Evolutionary conservation across 345 rosid species (phyloP), one percentile per base, ranked within the genome.

Genomic region (Xanthoceras sorbifolium): DNA sequence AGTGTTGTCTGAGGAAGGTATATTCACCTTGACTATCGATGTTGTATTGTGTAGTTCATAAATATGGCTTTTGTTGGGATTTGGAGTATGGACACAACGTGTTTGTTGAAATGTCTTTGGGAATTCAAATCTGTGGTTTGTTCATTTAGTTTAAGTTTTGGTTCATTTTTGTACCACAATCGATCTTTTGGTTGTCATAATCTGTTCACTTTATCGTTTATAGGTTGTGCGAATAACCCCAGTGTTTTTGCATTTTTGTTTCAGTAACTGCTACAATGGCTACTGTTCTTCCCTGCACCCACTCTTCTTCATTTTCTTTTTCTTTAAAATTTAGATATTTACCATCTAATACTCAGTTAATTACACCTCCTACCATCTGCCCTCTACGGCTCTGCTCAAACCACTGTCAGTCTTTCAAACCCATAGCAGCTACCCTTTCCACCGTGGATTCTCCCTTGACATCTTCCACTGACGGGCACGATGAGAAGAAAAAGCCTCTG

Each of bases 401-500:
- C 48, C 54, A 63, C 34, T 62, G 12, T 60, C 57, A 66, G 26
- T 52, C 48, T 75, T n/a, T 70, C 25, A 69, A 59, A 42, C 55
- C 69, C 48, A 44, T 73, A 32, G 60, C 52, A 61, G 79, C 84
- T 42, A 31, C 81, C 61, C 78, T 82, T n/a, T 80, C 85, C 64
- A 75, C 85, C 2, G 69, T 79, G 8, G 80, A 69, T 4, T 73
- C 80, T 31, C 70, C 87, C 15, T 80, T 65, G 68, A 70, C 81
- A 46, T 65, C 82, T 72, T 54, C 66, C 63, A 63, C 75, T 28
- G 76, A 72, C 17, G 81, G 84, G 6, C 67, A 77, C 60, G 70
- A 67, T 40, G 67, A 29, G 64, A 82, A 80, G 29, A 85, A 83
- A 81, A 78, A 69, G 69, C 97, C 94, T 59, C 89, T 96, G 72